Evolutionary conservation across 371 early-diverging fungal species (phyloP), one percentile per base, ranked within the genome.

Genomic region (Lichtheimia corymbifera): DNA sequence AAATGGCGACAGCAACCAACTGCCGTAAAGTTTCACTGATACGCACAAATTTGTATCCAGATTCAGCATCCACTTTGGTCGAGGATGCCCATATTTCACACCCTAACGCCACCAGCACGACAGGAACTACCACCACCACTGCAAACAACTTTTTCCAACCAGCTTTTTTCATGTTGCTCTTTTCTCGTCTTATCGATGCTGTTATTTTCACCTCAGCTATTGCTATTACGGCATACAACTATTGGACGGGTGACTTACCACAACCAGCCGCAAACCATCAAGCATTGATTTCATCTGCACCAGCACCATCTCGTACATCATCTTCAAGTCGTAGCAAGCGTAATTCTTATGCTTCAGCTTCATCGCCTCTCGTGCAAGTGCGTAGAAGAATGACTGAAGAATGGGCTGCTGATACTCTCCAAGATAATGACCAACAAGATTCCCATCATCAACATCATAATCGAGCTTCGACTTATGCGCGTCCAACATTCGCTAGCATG

Each of bases 191-290:
- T 5, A 35, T 64, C 3, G 59, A 64, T 54, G 59, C 59, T 18
- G 44, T 64, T 20, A 64, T 64, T 22, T 64, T 64, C 20, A 64
- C 64, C 7, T 64, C 59, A 15, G 64, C 64, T 15, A 54, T 64
- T 13, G 58, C 54, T 14, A 58, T 64, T 15, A 64, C 64, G 3
- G 59, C 64, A 15, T 64, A 64, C 27, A 53, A 54, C 28, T 64
- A 64, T 41, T 64, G 64, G 64, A 50, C 55, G 3, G 64, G 64
- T 14, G 55, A 47, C 11, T 49, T 61, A 14, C 30, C 41, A 18
- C 53, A 43, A 6, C 35, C 18, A 24, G 20, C 44, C 30, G 42
- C 47, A 43, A 22, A 22, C 22, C 58, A 20, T 59, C 15, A 20
- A 42, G 28, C 59, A 58, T 24, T 12, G 35, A 15, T 18, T 41